Evolutionary conservation across 257 asterid genomes (phyloP).

Genomic region (Verbascum thapsus): DNA sequence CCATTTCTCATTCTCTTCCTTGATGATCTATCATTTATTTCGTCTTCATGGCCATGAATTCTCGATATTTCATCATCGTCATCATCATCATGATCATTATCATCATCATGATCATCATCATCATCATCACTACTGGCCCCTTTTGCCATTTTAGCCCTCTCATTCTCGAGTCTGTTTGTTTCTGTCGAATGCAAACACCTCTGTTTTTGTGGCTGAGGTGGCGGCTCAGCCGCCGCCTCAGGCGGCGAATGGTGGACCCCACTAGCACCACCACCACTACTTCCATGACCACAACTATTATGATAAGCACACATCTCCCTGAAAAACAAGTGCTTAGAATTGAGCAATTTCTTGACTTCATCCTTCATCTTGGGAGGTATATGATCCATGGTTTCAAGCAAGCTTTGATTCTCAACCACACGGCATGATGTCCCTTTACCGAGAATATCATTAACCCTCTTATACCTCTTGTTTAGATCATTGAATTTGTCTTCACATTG

Average conservation of each 20-base stretch:
- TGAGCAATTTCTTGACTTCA: slow-evolving; percentile 76
- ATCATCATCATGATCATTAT: slow-evolving; percentile 28
- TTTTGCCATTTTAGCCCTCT: slow-evolving; percentile 32
- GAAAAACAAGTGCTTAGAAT: slow-evolving; percentile 87
- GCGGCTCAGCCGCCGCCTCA: slow-evolving; percentile 22
- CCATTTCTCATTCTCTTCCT: slow-evolving; percentile 50
- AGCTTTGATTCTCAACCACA: slow-evolving; percentile 81
- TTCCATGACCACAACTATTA: slow-evolving; percentile 67
- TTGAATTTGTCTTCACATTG: slow-evolving; percentile 96
- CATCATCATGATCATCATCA: slow-evolving; percentile 6
- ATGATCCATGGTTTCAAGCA: slow-evolving; percentile 80
- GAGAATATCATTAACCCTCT: slow-evolving; percentile 87
- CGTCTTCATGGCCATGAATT: slow-evolving; percentile 27
- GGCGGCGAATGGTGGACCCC: slow-evolving; percentile 36
- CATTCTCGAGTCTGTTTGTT: slow-evolving; percentile 34
- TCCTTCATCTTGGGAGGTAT: slow-evolving; percentile 71
- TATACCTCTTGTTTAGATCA: slow-evolving; percentile 84
- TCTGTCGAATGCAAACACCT: slow-evolving; percentile 50
- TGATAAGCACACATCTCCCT: slow-evolving; percentile 98
- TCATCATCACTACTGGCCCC: slow-evolving; percentile 31
- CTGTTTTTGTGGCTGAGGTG: slow-evolving; percentile 30
- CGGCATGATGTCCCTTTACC: slow-evolving; percentile 81
- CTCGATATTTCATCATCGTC: slow-evolving; percentile 35
- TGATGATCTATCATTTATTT: slow-evolving; percentile 29
- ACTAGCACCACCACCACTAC: slow-evolving; percentile 27